Evolutionary conservation across 345 rosid species (phyloP).

Genomic region (Clausena lansium): DNA sequence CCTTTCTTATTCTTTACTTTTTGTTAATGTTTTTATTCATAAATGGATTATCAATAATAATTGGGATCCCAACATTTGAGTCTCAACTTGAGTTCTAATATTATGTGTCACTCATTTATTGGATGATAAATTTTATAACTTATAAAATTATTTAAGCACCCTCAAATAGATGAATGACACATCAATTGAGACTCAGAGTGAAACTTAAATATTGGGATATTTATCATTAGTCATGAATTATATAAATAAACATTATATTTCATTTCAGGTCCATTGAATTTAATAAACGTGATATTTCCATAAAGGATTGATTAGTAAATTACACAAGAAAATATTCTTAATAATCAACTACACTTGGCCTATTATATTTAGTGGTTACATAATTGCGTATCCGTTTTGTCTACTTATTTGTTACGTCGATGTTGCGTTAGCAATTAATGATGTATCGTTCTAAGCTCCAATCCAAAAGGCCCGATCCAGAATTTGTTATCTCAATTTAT

Average conservation of each 20-base stretch:
- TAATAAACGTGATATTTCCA: neutral
- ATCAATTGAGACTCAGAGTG: no score
- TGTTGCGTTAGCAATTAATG: slow-evolving; percentile 3
- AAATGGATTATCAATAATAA: no score
- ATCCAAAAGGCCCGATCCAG: neutral
- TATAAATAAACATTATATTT: neutral
- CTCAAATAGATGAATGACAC: no score
- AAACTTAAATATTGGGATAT: no score
- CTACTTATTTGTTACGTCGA: neutral
- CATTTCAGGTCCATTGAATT: neutral
- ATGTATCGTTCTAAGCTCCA: neutral
- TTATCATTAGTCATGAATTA: no score
- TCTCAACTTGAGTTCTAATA: no score
- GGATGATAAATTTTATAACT: no score
- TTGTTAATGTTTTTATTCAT: neutral
- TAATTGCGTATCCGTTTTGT: slow-evolving; percentile 16
- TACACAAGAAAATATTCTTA: neutral
- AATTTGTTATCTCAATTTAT: neutral
- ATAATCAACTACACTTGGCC: slow-evolving; percentile 4
- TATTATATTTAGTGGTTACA: neutral
- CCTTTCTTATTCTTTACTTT: neutral
- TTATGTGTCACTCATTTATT: no score
- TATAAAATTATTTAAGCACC: no score
- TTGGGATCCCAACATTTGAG: no score
- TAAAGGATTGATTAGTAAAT: slow-evolving; percentile 6